Percentiles rank a stretch among this genome's conserved stretches.
phyloP scores from a whole-genome alignment of 2,329 filamentous ascomycete species.

The Calonectria ilicicola region DNA sequence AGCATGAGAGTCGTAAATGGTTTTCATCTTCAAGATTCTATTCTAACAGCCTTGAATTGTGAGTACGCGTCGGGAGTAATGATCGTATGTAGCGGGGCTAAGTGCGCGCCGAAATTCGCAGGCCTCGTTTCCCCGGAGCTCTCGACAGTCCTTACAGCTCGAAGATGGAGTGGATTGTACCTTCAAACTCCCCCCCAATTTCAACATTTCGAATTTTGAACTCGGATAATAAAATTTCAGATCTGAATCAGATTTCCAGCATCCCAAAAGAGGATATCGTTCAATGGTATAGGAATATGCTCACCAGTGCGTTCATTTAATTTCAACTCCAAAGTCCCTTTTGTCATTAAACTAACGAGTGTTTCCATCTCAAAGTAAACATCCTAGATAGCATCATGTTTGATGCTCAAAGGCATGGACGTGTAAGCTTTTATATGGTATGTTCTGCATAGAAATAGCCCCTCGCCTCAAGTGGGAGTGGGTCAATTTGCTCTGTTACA shows the following conservation, averaged over 20 bases:
- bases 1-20: not conserved
- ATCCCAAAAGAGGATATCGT: not conserved
- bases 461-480: too few species aligned
- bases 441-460: too few species aligned
- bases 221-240: not conserved
- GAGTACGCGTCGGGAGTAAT: too few species aligned
- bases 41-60: too few species aligned
- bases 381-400: conserved; percentile 96
- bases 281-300: conserved; percentile 27
- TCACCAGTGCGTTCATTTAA: conserved; percentile 8
- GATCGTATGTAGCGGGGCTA: not conserved
- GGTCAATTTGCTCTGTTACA: not conserved
- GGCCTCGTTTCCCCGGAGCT: conserved; percentile 18
- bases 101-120: not conserved
- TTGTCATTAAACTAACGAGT: not conserved
- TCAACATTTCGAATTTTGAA: conserved; percentile 22
- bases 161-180: conserved; percentile 23
- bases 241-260: not conserved
- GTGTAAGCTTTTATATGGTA: conserved; percentile 93
- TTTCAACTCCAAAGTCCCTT: too few species aligned
- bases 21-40: not conserved
- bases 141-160: conserved; percentile 10
- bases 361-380: conserved; percentile 51
- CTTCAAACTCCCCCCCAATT: conserved; percentile 7
- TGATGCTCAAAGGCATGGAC: conserved; percentile 88